Evolutionary conservation across 2,329 filamentous ascomycete species (phyloP).

Genomic region (Fusarium sp.): DNA sequence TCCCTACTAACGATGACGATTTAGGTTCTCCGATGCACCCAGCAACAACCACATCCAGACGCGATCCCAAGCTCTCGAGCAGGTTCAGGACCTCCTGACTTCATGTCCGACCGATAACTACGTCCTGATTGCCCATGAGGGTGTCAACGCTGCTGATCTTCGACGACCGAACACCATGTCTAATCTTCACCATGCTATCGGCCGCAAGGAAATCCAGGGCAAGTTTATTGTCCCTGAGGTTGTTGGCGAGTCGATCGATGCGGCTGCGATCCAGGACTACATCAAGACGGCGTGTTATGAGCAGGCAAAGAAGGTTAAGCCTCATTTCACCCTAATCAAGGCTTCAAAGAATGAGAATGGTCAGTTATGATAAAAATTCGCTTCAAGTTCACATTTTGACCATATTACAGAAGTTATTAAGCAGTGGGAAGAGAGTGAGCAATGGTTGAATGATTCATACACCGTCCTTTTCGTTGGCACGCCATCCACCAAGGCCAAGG

Average conservation of each 20-base stretch:
- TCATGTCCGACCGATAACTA: conserved; percentile 81
- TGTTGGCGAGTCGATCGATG: conserved; percentile 60
- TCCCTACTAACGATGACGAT: conserved; percentile 34
- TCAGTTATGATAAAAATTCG: conserved; percentile 45
- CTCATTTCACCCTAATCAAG: conserved; percentile 57
- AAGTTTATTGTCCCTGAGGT: conserved; percentile 68
- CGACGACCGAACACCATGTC: conserved; percentile 62
- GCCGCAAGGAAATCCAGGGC: conserved; percentile 51
- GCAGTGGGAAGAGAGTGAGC: conserved; percentile 21
- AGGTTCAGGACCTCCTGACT: conserved; percentile 65
- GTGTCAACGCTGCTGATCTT: conserved; percentile 78
- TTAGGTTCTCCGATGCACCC: conserved; percentile 51
- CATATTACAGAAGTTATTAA: conserved; percentile 12
- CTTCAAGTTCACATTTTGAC: conserved; percentile 1
- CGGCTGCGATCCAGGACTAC: conserved; percentile 55
- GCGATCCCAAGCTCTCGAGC: conserved; percentile 56
- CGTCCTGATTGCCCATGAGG: conserved; percentile 81
- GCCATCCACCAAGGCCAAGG: conserved; percentile 50
- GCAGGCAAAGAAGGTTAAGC: conserved; percentile 51
- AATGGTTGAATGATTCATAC: conserved; percentile 61
- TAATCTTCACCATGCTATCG: conserved; percentile 60
- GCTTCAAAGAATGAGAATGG: conserved; percentile 59
- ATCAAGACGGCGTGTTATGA: conserved; percentile 61
- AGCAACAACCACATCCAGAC: conserved; percentile 62
- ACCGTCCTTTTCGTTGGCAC: conserved; percentile 82